Percentiles rank a stretch among this genome's conserved stretches.
These are phyloP conservation scores for Austroboletus sp. DNA, from an alignment of 1,284 basidiomycete species.

Conservation along the genomic window DNA sequence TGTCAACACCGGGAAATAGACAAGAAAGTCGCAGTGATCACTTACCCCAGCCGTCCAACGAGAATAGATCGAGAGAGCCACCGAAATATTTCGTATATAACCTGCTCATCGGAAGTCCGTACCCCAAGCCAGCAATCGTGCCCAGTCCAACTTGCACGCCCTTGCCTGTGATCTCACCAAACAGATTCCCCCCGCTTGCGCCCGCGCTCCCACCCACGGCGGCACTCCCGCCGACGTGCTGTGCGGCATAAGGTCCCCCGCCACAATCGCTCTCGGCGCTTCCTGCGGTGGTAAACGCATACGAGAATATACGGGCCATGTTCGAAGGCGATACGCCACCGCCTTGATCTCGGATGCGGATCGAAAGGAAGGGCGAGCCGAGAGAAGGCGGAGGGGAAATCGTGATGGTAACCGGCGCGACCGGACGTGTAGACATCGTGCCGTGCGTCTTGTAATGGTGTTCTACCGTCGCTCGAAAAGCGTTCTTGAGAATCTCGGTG, in stretches of 20 bases:
- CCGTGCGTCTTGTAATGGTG: constrained; percentile 48
- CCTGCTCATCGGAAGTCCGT: constrained; percentile 79
- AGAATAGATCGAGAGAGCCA: constrained; percentile 68
- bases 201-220: constrained; percentile 46
- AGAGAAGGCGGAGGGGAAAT: constrained; percentile 53
- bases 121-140: constrained; percentile 67
- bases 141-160: constrained; percentile 66
- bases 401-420: constrained; percentile 68
- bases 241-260: constrained; percentile 66
- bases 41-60: constrained; percentile 76
- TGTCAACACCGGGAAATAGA: background rate
- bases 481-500: constrained; percentile 82
- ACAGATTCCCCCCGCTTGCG: constrained; percentile 52
- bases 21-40: no score
- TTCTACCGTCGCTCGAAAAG: constrained; percentile 86
- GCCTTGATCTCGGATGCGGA: constrained; percentile 80
- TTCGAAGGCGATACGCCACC: constrained; percentile 74
- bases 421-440: constrained; percentile 28
- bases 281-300: constrained; percentile 76
- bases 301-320: constrained; percentile 77
- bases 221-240: constrained; percentile 64
- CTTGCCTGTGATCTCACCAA: constrained; percentile 68
- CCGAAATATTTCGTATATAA: constrained; percentile 79
- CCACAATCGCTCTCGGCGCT: constrained; percentile 37
- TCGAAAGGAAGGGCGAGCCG: constrained; percentile 52